Evolutionary conservation across 306 rosid species (phyloP).

Genomic region (Parietaria judaica): DNA sequence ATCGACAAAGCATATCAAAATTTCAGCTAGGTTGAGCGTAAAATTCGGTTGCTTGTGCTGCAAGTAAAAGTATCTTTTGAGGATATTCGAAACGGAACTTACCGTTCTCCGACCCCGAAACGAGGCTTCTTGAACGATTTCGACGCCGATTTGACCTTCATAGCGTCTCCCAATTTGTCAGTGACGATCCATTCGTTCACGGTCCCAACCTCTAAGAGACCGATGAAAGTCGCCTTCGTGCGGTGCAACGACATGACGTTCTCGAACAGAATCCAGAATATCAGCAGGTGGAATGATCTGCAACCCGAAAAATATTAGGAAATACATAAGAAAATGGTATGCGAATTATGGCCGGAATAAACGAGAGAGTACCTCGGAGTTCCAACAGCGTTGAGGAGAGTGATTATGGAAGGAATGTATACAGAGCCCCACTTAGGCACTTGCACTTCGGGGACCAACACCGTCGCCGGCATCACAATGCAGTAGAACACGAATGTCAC

Average conservation of each 20-base stretch:
- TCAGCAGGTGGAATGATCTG: constrained; percentile 76
- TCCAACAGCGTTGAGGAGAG: constrained; percentile 92
- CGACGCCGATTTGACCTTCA: constrained; percentile 48
- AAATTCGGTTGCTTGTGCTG: too few relatives aligned
- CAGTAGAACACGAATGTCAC: constrained; percentile 86
- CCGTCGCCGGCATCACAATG: constrained; percentile 74
- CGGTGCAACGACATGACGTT: constrained; percentile 95
- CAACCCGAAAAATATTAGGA: not conserved
- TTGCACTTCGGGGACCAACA: constrained; percentile 72
- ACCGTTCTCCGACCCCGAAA: constrained; percentile 55
- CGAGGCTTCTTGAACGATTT: constrained; percentile 52
- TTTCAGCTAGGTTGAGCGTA: too few relatives aligned
- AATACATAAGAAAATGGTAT: too few relatives aligned
- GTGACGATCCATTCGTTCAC: constrained; percentile 94
- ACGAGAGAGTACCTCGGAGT: constrained; percentile 58
- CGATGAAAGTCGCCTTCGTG: constrained; percentile 78
- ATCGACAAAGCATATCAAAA: not conserved
- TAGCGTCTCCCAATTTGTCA: constrained; percentile 87
- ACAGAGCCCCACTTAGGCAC: constrained; percentile 93
- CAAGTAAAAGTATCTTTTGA: too few relatives aligned
- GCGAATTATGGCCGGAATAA: not conserved
- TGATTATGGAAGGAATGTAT: constrained; percentile 73
- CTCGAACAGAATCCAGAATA: constrained; percentile 90
- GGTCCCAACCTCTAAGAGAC: constrained; percentile 73
- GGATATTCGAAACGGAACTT: not conserved